Conservation (phyloP, 495 filamentous ascomycete genomes). For the Poronia punctata region DNA sequence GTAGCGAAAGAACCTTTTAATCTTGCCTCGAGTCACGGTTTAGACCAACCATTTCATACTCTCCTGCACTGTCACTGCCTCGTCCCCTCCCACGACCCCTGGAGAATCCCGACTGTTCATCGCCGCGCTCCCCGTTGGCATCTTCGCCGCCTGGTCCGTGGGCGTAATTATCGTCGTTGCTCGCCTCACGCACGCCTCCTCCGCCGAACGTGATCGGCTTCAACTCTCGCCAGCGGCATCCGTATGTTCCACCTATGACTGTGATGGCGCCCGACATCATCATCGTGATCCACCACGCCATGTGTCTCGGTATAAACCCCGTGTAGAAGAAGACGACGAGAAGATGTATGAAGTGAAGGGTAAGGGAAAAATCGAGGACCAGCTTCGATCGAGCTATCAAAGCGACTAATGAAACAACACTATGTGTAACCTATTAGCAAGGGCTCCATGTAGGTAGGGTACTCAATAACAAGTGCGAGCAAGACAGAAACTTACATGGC, state of each 20-base stretch:
- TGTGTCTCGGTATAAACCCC: slow-evolving; percentile 59
- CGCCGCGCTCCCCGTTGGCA: slow-evolving; percentile 16
- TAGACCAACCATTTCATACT: slow-evolving; percentile 74
- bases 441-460: not conserved
- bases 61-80: slow-evolving; percentile 52
- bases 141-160: slow-evolving; percentile 10
- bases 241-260: slow-evolving; percentile 74
- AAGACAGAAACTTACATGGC: slow-evolving; percentile 57
- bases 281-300: slow-evolving; percentile 87
- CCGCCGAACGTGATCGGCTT: slow-evolving; percentile 84
- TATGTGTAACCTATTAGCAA: slow-evolving; percentile 24
- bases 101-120: slow-evolving; percentile 46
- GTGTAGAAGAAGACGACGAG: slow-evolving; percentile 70
- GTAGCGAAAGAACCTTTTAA: not conserved
- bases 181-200: slow-evolving; percentile 20
- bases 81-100: slow-evolving; percentile 46
- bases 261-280: slow-evolving; percentile 59
- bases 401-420: slow-evolving; percentile 69
- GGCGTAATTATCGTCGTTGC: slow-evolving; percentile 7
- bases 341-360: slow-evolving; percentile 82
- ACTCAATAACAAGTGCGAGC: slow-evolving; percentile 3
- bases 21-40: slow-evolving; percentile 12
- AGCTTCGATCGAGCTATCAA: slow-evolving; percentile 83
- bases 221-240: slow-evolving; percentile 83
- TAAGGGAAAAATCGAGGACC: slow-evolving; percentile 87